phyloP scores from a whole-genome alignment of 2,329 filamentous ascomycete genomes.

The Dactylellina leptospora region DNA sequence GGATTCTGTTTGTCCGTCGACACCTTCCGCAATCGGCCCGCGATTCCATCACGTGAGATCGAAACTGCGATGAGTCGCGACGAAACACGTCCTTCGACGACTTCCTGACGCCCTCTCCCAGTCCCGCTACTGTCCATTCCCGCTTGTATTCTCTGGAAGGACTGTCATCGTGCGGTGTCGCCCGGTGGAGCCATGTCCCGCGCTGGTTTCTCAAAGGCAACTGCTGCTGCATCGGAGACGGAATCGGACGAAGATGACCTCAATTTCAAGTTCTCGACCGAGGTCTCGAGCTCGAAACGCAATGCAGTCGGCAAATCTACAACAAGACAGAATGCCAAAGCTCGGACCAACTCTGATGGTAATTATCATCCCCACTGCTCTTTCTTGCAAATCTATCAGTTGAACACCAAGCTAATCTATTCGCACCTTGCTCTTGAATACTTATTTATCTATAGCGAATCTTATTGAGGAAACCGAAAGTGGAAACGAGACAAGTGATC shows the following conservation, averaged over 20 bases:
- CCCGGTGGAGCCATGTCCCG: constrained; percentile 3
- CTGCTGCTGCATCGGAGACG: not conserved
- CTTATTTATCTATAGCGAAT: not conserved
- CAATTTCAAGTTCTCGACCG: constrained; percentile 7
- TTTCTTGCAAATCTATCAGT: not conserved
- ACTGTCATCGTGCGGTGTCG: not conserved
- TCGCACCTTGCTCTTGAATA: not conserved
- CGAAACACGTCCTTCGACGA: constrained; percentile 30
- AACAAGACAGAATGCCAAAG: not conserved
- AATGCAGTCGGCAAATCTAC: constrained; percentile 20
- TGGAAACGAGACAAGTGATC: constrained; percentile 39
- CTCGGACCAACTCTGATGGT: not conserved
- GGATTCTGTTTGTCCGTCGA: constrained; percentile 10
- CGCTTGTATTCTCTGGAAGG: not conserved
- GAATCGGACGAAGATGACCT: constrained; percentile 47
- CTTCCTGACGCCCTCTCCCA: not conserved
- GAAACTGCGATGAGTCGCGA: constrained; percentile 42
- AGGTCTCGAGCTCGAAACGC: too few relatives aligned
- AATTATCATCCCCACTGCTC: not conserved
- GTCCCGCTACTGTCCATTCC: not conserved
- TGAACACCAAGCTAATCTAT: not conserved
- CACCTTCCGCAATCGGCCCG: constrained; percentile 1
- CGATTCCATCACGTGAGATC: constrained; percentile 25
- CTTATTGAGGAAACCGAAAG: constrained; percentile 17
- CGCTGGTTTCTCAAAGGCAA: constrained; percentile 5